Conservation (phyloP, 805 yeast species). For the Kuraishia floccosa region DNA sequence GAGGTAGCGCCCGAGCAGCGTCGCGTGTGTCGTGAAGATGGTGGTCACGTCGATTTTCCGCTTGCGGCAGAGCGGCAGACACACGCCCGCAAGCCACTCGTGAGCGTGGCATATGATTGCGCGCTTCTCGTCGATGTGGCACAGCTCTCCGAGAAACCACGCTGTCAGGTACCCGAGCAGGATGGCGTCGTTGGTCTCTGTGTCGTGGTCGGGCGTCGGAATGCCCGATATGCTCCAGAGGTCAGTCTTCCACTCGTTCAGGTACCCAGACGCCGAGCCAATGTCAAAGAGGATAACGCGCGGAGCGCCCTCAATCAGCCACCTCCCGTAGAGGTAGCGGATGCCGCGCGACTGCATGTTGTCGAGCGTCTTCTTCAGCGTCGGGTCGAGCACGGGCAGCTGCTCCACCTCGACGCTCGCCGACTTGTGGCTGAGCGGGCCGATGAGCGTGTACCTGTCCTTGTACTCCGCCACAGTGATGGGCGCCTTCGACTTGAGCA, state of each 20-base stretch:
- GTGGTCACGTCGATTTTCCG: constrained; percentile 90
- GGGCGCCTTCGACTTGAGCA: constrained; percentile 92
- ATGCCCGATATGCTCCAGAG: constrained; percentile 86
- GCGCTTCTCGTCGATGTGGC: constrained; percentile 63
- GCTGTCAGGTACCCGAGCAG: constrained; percentile 88
- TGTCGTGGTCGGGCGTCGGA: constrained; percentile 85
- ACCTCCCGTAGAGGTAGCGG: constrained; percentile 77
- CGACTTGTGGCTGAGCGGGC: constrained; percentile 68
- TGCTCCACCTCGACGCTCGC: constrained; percentile 80
- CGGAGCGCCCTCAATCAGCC: constrained; percentile 98
- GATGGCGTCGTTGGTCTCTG: constrained; percentile 87
- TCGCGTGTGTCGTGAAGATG: constrained; percentile 95
- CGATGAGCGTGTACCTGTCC: constrained; percentile 75
- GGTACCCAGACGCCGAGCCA: constrained; percentile 52
- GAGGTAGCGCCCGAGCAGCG: constrained; percentile 84
- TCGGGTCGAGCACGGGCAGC: constrained; percentile 32
- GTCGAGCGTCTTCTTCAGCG: constrained; percentile 51
- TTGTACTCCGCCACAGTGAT: constrained; percentile 90
- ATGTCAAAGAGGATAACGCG: constrained; percentile 82
- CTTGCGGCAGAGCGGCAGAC: constrained; percentile 83
- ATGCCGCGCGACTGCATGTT: constrained; percentile 80
- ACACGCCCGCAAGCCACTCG: constrained; percentile 98
- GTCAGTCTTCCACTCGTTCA: constrained; percentile 92
- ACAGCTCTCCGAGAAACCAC: constrained; percentile 94
- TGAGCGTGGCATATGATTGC: constrained; percentile 93